Conservation (phyloP, 805 yeast genomes). For the Cyberlindnera nakhonratchasimensis region DNA sequence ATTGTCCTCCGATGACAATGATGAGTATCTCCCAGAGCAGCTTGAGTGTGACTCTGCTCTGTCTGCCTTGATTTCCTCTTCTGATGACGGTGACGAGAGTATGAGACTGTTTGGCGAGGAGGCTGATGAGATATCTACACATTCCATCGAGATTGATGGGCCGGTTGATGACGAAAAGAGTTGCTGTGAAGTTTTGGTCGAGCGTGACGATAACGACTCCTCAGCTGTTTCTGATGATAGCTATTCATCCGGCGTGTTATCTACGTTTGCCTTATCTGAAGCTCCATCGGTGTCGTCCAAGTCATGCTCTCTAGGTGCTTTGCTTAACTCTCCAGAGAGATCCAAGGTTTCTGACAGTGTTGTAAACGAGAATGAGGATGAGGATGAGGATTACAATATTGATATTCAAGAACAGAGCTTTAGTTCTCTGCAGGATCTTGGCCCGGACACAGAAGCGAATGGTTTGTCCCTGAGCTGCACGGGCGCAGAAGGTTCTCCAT, state of each 20-base stretch:
- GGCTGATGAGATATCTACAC: too few relatives aligned
- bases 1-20: not conserved
- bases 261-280: too few relatives aligned
- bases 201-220: not conserved
- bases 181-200: not conserved
- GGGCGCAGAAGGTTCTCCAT: too few relatives aligned
- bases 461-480: too few relatives aligned
- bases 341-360: not conserved
- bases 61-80: not conserved
- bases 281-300: not conserved
- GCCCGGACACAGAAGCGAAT: too few relatives aligned
- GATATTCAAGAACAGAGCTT: too few relatives aligned
- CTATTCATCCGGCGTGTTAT: too few relatives aligned
- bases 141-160: too few relatives aligned
- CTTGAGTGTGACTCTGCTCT: not conserved
- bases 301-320: not conserved
- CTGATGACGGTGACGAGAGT: not conserved
- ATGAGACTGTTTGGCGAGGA: not conserved
- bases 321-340: not conserved
- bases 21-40: not conserved
- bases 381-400: too few relatives aligned
- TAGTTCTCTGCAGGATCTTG: too few relatives aligned
- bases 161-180: constrained; percentile 1
- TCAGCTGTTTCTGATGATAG: not conserved
- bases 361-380: not conserved